Percentiles rank a stretch among this genome's conserved stretches.
These are phyloP conservation scores for Stachybotrys elegans DNA, from an alignment of 2,329 filamentous ascomycete species.

Conservation along the genomic window DNA sequence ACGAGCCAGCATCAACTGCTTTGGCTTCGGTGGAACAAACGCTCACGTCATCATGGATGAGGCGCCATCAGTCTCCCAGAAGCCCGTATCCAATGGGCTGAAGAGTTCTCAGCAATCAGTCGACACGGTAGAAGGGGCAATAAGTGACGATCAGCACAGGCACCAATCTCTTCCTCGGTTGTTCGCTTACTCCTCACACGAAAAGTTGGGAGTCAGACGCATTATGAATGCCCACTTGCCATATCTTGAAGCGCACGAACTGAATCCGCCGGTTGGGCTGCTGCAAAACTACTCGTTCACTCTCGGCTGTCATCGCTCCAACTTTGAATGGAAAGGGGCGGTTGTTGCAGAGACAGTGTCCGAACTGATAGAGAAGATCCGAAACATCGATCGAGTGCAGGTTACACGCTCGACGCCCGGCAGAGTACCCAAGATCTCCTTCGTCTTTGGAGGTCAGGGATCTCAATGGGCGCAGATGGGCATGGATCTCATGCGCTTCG, in stretches of 20 bases:
- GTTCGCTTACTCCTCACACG: constrained; percentile 39
- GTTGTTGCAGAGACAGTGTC: constrained; percentile 27
- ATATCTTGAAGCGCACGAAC: constrained; percentile 19
- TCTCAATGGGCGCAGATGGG: constrained; percentile 39
- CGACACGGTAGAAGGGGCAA: neutral
- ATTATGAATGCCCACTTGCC: constrained; percentile 28
- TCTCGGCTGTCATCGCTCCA: constrained; percentile 37
- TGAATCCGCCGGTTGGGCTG: constrained; percentile 9
- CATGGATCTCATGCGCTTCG: constrained; percentile 32
- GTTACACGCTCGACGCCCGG: constrained; percentile 18
- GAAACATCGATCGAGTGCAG: constrained; percentile 9
- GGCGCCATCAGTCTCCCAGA: constrained; percentile 22
- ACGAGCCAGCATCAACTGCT: constrained; percentile 50
- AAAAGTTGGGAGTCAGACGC: constrained; percentile 32
- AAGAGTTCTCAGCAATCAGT: constrained; percentile 12
- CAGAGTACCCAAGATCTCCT: constrained; percentile 27
- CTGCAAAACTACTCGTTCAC: constrained; percentile 41
- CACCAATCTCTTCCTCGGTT: constrained; percentile 23
- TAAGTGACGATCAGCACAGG: neutral
- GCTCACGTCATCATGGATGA: constrained; percentile 49
- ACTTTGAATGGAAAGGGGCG: constrained; percentile 36
- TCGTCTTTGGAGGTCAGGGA: constrained; percentile 40
- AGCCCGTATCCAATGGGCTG: constrained; percentile 19
- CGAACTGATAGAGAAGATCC: constrained; percentile 27
- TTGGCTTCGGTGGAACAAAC: constrained; percentile 55